Base-by-base conservation (phyloP, 305 asterid species). In the Coffea humblotiana region DNA sequence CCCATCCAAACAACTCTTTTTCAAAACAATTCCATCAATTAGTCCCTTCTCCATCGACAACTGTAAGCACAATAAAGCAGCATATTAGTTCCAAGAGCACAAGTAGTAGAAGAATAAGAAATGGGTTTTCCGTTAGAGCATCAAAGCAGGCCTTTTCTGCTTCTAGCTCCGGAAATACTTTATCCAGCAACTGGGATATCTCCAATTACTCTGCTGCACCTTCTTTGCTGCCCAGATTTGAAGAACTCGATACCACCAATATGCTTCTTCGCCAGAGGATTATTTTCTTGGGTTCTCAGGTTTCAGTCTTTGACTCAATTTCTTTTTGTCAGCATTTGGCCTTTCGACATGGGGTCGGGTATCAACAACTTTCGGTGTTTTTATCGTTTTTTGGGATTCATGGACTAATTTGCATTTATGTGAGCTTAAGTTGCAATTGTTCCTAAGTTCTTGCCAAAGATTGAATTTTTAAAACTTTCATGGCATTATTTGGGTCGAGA, bases 181-280 rank as follows among this genome's bases (percentile, higher is more conserved):
- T 92, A 25, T 78, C 97, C 63, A 85, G 91, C 80, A 73, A 88
- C 32, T 92, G 93, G 94, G 90, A 91, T 78, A 89, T 93, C 78
- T 89, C 94, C 49, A 90, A 80, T 79, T 87, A 84, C 81, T 40
- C 82, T 56, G 89, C 90, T 25, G 90, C 93, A 35, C 99, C 98
- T n/a, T 77, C 97, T 68, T 87, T 95, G 97, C 84, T 92, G 76
- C 97, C 97, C 76, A 88, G 94, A 85, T 91, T 96, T 86, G 98
- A 96, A 80, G 98, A 96, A 84, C 97, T 96, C 49, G 97, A 94
- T 75, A 91, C 99, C 78, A 96, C 97, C 81, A 94, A 89, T 87
- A 94, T 92, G 99, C 99, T 96, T 85, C 99, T 94, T 84, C 93
- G 97, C 80, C 98, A 96, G 88, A 86, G 98, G 78, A 96, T 92